Base-by-base conservation (phyloP, 139 green algal genomes). In the Micractinium sp. region DNA sequence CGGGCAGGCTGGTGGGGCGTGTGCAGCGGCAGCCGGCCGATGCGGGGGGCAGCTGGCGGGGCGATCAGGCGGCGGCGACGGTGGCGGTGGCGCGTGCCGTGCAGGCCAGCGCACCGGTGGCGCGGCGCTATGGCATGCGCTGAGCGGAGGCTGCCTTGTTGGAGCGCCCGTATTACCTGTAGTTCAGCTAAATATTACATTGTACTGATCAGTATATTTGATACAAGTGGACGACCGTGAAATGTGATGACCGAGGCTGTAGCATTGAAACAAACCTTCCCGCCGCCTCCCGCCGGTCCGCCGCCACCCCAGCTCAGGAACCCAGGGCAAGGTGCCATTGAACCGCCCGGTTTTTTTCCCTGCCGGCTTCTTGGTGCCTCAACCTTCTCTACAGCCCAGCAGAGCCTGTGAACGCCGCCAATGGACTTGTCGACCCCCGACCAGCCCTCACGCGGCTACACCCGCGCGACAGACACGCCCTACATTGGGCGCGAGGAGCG, bases 401-500 rank as follows among this genome's bases (percentile, higher is more conserved):
- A 56, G 9, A 56, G 47, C 47, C 47, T 9, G 47, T 9, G 47
- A 56, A 56, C 47, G 47, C 47, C 9, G 47, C 47, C 47, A 9
- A 56, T 56, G 47, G 47, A 56, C 47, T 56, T 56, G 47, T 56
- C 47, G 47, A 56, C 47, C 47, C 47, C 47, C 47, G 47, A 56
- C 7, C 47, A 56, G 47, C 47, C 47, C 47, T 56, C 47, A 56
- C 47, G 47, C 47, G 47, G 47, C 47, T 56, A 56, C 47, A 5
- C 47, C 47, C 47, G 47, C 47, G n/a, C n/a, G n/a, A 56, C 47
- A 56, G 47, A 56, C 5, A 75, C 81, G 14, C 56, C 63, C 3
- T 61, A 61, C 31, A 53, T 90, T 5, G 63, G 31, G 18, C 33
- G 13, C 4, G 89, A 89, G 0, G 86, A 92, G 23, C 74, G 74